Base-by-base conservation (phyloP, 2,329 filamentous ascomycete species). In the Aspergillus sojae region DNA sequence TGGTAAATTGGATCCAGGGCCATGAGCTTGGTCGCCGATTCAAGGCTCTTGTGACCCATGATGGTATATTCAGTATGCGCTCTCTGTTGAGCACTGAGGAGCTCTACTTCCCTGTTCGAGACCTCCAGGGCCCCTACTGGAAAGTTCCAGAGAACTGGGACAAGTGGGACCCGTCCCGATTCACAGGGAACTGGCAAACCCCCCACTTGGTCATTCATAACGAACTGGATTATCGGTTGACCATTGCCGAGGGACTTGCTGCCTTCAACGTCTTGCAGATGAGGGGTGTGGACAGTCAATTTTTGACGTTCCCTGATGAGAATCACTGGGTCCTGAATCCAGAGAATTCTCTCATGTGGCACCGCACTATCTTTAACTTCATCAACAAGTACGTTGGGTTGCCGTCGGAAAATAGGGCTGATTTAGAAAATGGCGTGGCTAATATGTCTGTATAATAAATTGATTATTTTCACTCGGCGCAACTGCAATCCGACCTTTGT, bases 291-390 rank as follows among this genome's bases (percentile, higher is more conserved):
- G 89, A 91, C 23, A 95, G 91, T 76, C 88, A 90, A 68, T 87
- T 96, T 67, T 74, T 96, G 68, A 89, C 88, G 23, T 97, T 96
- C 74, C 91, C 92, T 0, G 93, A 92, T 72, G 90, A 93, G 77
- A 88, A 89, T 57, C 89, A 91, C 70, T 91, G 92, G 92, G 93
- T 97, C 4, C 74, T 97, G 60, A 96, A 97, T 75, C 92, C 91
- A 0, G 94, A 97, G 79, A 98, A 98, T 77, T 91, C 89, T 4
- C 81, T 97, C 21, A 85, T 96, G 23, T 98, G 95, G 95, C 93
- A 98, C 73, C 86, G 86, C 61, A 91, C 93, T 62, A 93, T 98
- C 19, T 74, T 97, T 34, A 87, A 87, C 61, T 97, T 91, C 88
- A 87, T 91, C 68, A 88, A 88, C 72, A 82, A 82, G 66, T 83